Conservation (phyloP, 371 early-diverging fungal genomes). For the Phascolomyces articulosus region DNA sequence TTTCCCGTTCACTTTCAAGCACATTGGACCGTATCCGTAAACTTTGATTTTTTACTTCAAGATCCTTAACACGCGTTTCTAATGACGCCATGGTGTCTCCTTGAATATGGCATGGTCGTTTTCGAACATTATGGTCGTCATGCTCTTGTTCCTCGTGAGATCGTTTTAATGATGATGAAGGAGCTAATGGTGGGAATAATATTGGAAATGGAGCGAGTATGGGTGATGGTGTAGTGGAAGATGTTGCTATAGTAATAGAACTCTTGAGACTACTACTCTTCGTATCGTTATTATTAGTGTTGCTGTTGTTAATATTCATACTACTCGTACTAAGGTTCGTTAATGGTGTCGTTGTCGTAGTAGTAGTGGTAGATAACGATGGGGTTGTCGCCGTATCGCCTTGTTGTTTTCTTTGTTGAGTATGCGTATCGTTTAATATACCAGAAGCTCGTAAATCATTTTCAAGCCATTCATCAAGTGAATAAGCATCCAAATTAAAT, state of each 20-base stretch:
- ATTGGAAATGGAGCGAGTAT: too few species aligned
- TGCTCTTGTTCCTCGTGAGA: conserved; percentile 26
- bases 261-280: too few species aligned
- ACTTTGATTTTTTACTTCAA: conserved; percentile 74
- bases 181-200: background rate
- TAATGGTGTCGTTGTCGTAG: too few species aligned
- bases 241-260: too few species aligned
- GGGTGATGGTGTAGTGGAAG: too few species aligned
- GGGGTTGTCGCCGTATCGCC: background rate
- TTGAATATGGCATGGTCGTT: too few species aligned
- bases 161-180: background rate
- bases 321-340: too few species aligned
- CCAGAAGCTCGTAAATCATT: conserved; percentile 32
- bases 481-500: conserved; percentile 1
- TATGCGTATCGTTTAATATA: conserved; percentile 16
- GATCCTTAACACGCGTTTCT: conserved; percentile 74
- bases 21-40: conserved; percentile 39
- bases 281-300: too few species aligned
- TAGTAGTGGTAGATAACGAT: too few species aligned
- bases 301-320: too few species aligned
- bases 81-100: conserved; percentile 91
- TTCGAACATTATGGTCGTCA: conserved; percentile 71
- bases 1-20: conserved; percentile 14
- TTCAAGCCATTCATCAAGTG: conserved; percentile 41
- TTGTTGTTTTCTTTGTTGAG: background rate